Base-by-base conservation (phyloP, 192 early-diverging fungal genomes). In the Diversispora epigaea region DNA sequence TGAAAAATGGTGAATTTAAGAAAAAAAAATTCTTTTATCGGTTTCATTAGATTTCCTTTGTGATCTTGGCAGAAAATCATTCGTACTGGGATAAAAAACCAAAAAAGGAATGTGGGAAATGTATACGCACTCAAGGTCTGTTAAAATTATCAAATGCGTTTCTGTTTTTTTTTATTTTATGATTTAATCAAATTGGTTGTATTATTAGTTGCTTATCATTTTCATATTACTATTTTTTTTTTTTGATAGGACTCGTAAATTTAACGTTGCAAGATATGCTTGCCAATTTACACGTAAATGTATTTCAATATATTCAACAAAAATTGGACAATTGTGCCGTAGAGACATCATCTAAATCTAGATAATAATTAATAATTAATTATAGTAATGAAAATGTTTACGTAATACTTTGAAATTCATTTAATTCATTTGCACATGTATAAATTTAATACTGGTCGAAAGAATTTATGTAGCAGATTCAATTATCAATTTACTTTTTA, bases 51-150 rank as follows among this genome's bases (percentile, higher is more conserved):
- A 66, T 77, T 17, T 78, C 81, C 8, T 75, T 78, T 47, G 71
- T 80, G 5, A 50, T 78, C 9, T 62, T 83, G 0, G 69, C 79
- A 15, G 75, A 83, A 39, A 65, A 80, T 57, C 78, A 83, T 60
- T 75, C 75, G 0, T 50, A 75, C 25, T 80, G 76, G 78, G 75
- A 78, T 4, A 71, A 71, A 58, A 54, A 54, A 17, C 14, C n/a
- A 11, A 54, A 54, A 54, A 54, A 54, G 12, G 50, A 54, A 11
- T 54, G 14, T 7, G 50, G 50, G n/a, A 54, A 54, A 11, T 54
- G 50, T 4, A 54, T 54, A 54, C 14, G 4, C 12, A 17, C n/a
- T 12, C 6, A 10, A 54, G 50, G 50, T 54, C n/a, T 54, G 50
- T 54, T 54, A 17, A 54, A 54, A 14, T 54, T 32, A 32, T 32